phyloP scores from a whole-genome alignment of 2,329 filamentous ascomycete species.

The Graphilbum fragrans region DNA sequence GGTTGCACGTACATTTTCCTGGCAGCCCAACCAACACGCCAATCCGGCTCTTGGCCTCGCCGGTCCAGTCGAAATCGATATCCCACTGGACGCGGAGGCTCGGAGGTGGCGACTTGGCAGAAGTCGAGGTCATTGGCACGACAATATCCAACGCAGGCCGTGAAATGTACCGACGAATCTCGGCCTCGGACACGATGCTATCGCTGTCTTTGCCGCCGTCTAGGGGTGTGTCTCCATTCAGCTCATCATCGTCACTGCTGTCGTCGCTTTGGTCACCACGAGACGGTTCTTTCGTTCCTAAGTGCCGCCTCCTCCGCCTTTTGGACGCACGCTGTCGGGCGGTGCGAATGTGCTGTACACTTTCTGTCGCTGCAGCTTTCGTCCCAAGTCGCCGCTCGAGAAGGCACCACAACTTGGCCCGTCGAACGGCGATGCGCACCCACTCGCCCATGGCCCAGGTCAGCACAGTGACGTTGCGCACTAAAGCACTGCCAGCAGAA shows the following conservation, averaged over 20 bases:
- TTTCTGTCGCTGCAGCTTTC: constrained; percentile 18
- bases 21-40: constrained; percentile 43
- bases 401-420: constrained; percentile 51
- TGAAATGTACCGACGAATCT: constrained; percentile 42
- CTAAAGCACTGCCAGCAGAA: constrained; percentile 27
- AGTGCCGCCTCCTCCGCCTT: constrained; percentile 5
- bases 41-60: constrained; percentile 52
- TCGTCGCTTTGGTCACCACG: background rate
- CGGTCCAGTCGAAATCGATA: constrained; percentile 60
- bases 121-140: constrained; percentile 23
- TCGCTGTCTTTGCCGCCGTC: constrained; percentile 9
- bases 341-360: constrained; percentile 11
- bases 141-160: constrained; percentile 38
- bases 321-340: constrained; percentile 16
- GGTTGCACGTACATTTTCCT: constrained; percentile 44
- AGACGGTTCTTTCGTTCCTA: too few relatives aligned
- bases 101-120: constrained; percentile 18
- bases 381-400: constrained; percentile 35
- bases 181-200: constrained; percentile 21
- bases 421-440: constrained; percentile 45
- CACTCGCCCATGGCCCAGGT: constrained; percentile 60
- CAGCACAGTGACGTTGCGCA: constrained; percentile 45
- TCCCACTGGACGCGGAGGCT: constrained; percentile 47
- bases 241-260: constrained; percentile 10
- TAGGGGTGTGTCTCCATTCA: constrained; percentile 10